These are phyloP conservation scores for Neonectria neomacrospora DNA, from an alignment of 2,329 filamentous ascomycete species.

Conservation along the genomic window DNA sequence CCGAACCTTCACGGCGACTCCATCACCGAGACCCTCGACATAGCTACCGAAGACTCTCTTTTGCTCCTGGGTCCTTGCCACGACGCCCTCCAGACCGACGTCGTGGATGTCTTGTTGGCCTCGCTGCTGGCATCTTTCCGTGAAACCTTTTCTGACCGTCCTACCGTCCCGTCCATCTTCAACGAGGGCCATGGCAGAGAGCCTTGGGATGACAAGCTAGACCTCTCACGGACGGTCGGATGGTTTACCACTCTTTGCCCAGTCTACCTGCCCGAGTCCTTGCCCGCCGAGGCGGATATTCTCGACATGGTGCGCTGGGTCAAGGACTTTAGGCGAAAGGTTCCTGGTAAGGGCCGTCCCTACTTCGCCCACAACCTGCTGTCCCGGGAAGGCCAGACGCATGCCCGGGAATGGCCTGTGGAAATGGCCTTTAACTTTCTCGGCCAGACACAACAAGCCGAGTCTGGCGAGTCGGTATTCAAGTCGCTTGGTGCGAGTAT, in stretches of 20 bases:
- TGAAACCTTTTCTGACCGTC: conserved; percentile 40
- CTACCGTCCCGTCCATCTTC: conserved; percentile 44
- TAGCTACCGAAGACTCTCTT: neutral
- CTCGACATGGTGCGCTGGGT: conserved; percentile 34
- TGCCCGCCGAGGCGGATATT: conserved; percentile 26
- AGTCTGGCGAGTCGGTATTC: conserved; percentile 20
- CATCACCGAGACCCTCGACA: neutral
- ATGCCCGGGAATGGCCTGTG: conserved; percentile 14
- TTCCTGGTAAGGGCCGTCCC: conserved; percentile 37
- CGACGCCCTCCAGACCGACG: conserved; percentile 36
- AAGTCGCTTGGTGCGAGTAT: conserved; percentile 6
- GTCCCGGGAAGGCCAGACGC: neutral
- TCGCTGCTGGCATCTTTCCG: conserved; percentile 37
- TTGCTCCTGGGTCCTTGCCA: conserved; percentile 23
- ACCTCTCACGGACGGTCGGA: conserved; percentile 55
- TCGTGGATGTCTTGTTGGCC: conserved; percentile 46
- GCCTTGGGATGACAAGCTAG: conserved; percentile 45
- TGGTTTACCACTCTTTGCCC: conserved; percentile 55
- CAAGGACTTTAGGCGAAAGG: conserved; percentile 37
- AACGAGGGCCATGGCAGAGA: conserved; percentile 57
- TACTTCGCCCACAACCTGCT: conserved; percentile 31
- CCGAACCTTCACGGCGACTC: neutral
- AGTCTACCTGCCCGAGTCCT: conserved; percentile 24
- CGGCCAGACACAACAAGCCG: conserved; percentile 21
- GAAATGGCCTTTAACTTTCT: conserved; percentile 40